Evolutionary conservation across 2,329 filamentous ascomycete genomes (phyloP), one percentile per base, ranked within the genome.

Genomic region (Coniochaeta ligniaria): DNA sequence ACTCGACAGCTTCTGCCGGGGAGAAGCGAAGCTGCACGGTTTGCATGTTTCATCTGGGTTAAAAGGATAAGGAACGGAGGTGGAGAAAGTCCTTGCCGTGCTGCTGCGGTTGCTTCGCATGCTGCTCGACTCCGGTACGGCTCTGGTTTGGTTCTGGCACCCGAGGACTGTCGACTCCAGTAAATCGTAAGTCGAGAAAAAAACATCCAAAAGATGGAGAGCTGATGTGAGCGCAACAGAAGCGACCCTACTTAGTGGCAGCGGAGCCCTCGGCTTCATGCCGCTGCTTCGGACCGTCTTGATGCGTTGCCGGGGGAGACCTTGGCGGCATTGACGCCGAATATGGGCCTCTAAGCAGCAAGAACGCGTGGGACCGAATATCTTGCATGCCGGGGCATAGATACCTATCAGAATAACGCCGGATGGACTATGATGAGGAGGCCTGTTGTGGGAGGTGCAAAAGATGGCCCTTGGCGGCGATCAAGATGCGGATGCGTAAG

Each of bases 41-140:
- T 60, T 61, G 60, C 62, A 58, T 64, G 65, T 67, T 66, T 68
- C 67, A 66, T 64, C 62, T 66, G 63, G 67, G 63, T 63, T 66
- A 65, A 67, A 67, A 62, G 64, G 50, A 52, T 41, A 59, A 63
- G 64, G 61, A 61, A 62, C 56, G 59, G 63, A 61, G 59, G 61
- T 63, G 64, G 63, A 63, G 64, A 60, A 61, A 59, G 47, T 41
- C 63, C 59, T 64, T 66, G 62, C 62, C 65, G 62, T 59, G 63
- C 61, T 57, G 33, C 28, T 36, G 26, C 52, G 22, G 43, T 50
- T 20, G 26, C 43, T 47, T 24, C 43, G 43, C 43, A 22, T 47
- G 22, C 22, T 47, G 20, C 8, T 24, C n/a, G 11, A 47, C 43
- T 47, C 9, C 43, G 43, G 43, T 47, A 47, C 20, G 43, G 43